phyloP scores from a whole-genome alignment of 2,329 filamentous ascomycete genomes.

The Zasmidium citrigriseum region DNA sequence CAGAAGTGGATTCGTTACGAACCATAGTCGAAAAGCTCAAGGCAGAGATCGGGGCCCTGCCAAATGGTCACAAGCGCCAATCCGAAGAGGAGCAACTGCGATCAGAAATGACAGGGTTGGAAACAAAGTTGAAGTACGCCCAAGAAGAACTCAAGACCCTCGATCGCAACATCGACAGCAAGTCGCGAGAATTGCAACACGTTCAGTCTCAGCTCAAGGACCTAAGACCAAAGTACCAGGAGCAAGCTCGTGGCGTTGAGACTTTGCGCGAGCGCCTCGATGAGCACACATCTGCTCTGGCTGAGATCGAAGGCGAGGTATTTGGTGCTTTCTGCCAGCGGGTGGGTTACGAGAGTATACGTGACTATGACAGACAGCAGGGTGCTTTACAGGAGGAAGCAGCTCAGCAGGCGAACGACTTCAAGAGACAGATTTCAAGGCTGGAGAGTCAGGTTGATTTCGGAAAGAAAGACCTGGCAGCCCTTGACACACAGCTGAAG shows the following conservation, averaged over 20 bases:
- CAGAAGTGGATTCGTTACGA: slow-evolving; percentile 82
- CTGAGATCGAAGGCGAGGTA: slow-evolving; percentile 82
- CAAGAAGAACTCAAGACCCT: slow-evolving; percentile 76
- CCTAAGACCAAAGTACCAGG: slow-evolving; percentile 73
- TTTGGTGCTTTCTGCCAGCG: slow-evolving; percentile 83
- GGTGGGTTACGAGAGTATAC: slow-evolving; percentile 84
- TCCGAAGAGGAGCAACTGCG: slow-evolving; percentile 79
- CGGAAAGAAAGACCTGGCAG: slow-evolving; percentile 70
- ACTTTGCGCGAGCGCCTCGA: slow-evolving; percentile 59
- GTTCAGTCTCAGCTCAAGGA: slow-evolving; percentile 73
- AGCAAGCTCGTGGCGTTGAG: slow-evolving; percentile 70
- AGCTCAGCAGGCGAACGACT: slow-evolving; percentile 81
- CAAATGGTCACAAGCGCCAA: slow-evolving; percentile 73
- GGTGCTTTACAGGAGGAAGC: slow-evolving; percentile 90
- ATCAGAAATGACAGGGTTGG: slow-evolving; percentile 75
- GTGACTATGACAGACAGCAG: slow-evolving; percentile 90
- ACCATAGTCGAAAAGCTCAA: slow-evolving; percentile 73
- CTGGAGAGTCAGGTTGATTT: slow-evolving; percentile 63
- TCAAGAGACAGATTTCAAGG: slow-evolving; percentile 72
- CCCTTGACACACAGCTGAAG: slow-evolving; percentile 68
- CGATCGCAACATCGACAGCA: slow-evolving; percentile 80
- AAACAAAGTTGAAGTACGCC: slow-evolving; percentile 70
- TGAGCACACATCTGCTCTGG: slow-evolving; percentile 64
- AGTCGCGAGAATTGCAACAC: slow-evolving; percentile 77
- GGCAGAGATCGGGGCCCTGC: slow-evolving; percentile 76